Evolutionary conservation across 2,329 filamentous ascomycete genomes (phyloP).

Genomic region (Chrysosporium keratinophilum): DNA sequence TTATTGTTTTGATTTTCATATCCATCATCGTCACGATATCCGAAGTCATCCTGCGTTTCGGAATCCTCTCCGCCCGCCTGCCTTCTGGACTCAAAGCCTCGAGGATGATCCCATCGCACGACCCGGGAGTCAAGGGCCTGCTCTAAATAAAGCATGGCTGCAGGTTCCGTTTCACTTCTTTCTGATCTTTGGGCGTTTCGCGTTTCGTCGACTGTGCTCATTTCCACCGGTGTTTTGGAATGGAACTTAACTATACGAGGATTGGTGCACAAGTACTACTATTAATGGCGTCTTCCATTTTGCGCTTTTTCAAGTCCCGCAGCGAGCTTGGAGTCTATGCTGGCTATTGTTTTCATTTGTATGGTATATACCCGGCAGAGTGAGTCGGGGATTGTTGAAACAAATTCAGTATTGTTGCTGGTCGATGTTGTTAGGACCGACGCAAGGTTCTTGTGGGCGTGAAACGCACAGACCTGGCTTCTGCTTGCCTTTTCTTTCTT

Average conservation of each 20-base stretch:
- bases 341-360: not conserved
- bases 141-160: not conserved
- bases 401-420: not conserved
- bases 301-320: too few relatives aligned
- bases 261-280: too few relatives aligned
- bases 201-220: not conserved
- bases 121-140: not conserved
- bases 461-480: not conserved
- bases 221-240: not conserved
- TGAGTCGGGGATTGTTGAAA: too few relatives aligned
- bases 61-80: conserved; percentile 46
- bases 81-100: conserved; percentile 3
- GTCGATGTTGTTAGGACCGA: not conserved
- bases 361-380: not conserved
- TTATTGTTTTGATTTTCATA: conserved; percentile 84
- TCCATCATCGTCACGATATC: conserved; percentile 84
- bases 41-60: conserved; percentile 80
- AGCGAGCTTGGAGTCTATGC: not conserved
- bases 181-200: not conserved
- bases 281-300: too few relatives aligned
- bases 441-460: not conserved
- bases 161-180: not conserved
- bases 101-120: conserved; percentile 4
- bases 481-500: not conserved
- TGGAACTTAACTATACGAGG: not conserved